phyloP scores from a whole-genome alignment of 176 grass and related monocot genomes.

The Dactylis glomerata region DNA sequence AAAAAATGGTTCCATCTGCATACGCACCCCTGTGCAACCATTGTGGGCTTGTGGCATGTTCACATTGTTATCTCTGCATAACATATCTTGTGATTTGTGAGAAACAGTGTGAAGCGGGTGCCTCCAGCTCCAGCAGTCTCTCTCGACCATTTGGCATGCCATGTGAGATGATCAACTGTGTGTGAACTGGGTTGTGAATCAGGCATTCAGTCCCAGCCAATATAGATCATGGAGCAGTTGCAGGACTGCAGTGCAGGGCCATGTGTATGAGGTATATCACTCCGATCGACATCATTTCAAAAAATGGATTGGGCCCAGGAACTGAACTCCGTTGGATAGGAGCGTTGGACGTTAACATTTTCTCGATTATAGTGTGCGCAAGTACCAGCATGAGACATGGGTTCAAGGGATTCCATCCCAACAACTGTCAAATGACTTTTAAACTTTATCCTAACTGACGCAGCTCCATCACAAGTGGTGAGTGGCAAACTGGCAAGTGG shows the following conservation, averaged over 20 bases:
- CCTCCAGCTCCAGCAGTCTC: neutral
- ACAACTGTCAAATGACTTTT: neutral
- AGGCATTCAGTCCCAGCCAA: neutral
- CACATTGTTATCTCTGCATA: too few relatives aligned
- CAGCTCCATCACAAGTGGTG: neutral
- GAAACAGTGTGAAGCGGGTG: neutral
- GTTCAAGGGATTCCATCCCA: neutral
- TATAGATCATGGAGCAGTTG: neutral
- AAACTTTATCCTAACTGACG: too few relatives aligned
- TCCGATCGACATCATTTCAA: neutral
- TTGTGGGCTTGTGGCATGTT: too few relatives aligned
- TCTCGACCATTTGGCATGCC: neutral
- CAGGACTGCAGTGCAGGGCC: neutral
- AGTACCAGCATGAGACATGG: neutral
- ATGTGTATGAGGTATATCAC: constrained; percentile 26
- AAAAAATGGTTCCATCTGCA: too few relatives aligned
- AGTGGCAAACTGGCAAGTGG: neutral
- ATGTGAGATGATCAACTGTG: neutral
- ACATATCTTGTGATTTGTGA: too few relatives aligned
- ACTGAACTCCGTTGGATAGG: neutral
- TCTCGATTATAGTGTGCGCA: neutral
- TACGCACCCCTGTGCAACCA: too few relatives aligned
- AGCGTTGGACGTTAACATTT: neutral
- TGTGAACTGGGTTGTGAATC: neutral
- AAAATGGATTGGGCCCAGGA: neutral